These are phyloP conservation scores for Aeschynomene evenia DNA, from an alignment of 306 rosid genomes.

Conservation along the genomic window DNA sequence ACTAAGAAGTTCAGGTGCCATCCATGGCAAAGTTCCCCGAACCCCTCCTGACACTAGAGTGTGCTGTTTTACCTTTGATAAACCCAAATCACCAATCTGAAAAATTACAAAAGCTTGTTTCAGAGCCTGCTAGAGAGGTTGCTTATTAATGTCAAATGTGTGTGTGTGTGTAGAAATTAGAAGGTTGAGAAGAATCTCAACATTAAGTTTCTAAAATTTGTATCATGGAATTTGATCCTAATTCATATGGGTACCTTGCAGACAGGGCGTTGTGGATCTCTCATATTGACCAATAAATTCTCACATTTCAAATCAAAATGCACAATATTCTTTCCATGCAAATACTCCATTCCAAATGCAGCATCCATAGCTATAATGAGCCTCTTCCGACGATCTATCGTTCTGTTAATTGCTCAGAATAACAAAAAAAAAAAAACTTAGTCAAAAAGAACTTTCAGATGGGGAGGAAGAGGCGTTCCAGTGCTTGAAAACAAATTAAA, in stretches of 20 bases:
- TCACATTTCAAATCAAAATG: constrained; percentile 99
- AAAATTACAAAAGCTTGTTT: constrained; percentile 28
- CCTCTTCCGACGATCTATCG: constrained; percentile 97
- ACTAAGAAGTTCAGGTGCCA: constrained; percentile 99
- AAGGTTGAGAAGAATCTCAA: neutral
- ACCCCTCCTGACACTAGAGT: constrained; percentile 98
- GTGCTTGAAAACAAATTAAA: constrained; percentile 1
- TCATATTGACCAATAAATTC: constrained; percentile 94
- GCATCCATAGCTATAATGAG: constrained; percentile 99
- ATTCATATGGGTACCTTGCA: constrained; percentile 71
- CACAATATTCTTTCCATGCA: constrained; percentile 92
- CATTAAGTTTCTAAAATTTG: constrained; percentile 6
- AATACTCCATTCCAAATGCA: constrained; percentile 99
- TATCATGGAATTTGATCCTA: neutral
- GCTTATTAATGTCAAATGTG: neutral
- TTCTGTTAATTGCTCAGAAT: constrained; percentile 59
- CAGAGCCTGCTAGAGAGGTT: constrained; percentile 28
- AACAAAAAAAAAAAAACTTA: constrained; percentile 15
- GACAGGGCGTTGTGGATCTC: constrained; percentile 97
- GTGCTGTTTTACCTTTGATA: constrained; percentile 95
- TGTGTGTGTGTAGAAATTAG: neutral
- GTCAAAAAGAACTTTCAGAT: constrained; percentile 14
- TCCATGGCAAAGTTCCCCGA: constrained; percentile 99
- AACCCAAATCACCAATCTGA: constrained; percentile 97
- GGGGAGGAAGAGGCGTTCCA: neutral